Conservation (phyloP, 768 basidiomycete species). For the Artomyces pyxidatus region DNA sequence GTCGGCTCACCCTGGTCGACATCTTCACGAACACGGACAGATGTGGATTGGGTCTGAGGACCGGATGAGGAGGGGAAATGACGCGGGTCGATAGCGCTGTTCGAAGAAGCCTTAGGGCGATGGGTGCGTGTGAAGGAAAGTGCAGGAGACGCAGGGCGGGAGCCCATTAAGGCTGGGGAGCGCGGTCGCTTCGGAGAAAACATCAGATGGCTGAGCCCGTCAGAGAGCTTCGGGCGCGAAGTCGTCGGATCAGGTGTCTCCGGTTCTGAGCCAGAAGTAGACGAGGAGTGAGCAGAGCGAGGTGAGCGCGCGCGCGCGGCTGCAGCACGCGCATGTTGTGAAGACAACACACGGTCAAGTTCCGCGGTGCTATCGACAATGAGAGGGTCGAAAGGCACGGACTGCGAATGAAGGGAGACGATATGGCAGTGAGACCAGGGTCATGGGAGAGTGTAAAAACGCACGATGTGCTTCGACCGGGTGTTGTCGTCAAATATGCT, state of each 20-base stretch:
- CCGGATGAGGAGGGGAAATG: not conserved
- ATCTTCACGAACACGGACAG: slow-evolving; percentile 3
- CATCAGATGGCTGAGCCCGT: slow-evolving; percentile 59
- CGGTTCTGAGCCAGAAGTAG: slow-evolving; percentile 41
- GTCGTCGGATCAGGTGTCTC: slow-evolving; percentile 32
- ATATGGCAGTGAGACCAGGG: slow-evolving; percentile 4
- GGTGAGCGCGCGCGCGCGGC: slow-evolving; percentile 37
- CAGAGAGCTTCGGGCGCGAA: slow-evolving; percentile 56
- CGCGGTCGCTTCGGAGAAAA: slow-evolving; percentile 76
- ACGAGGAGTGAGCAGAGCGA: slow-evolving; percentile 33
- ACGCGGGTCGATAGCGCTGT: not conserved
- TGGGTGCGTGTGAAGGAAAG: not conserved
- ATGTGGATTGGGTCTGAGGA: not conserved
- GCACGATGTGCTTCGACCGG: slow-evolving; percentile 41
- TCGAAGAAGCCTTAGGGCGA: not conserved
- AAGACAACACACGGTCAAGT: slow-evolving; percentile 51
- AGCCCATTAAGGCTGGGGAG: slow-evolving; percentile 9
- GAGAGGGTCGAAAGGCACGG: slow-evolving; percentile 41
- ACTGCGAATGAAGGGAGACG: slow-evolving; percentile 23
- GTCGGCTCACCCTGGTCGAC: slow-evolving; percentile 10
- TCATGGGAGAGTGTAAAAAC: slow-evolving; percentile 16
- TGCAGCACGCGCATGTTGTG: slow-evolving; percentile 40
- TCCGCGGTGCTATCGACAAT: slow-evolving; percentile 56
- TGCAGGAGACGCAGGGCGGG: slow-evolving; percentile 5
- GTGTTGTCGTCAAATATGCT: slow-evolving; percentile 52